phyloP scores from a whole-genome alignment of 345 rosid genomes.

The Camelina hispida region DNA sequence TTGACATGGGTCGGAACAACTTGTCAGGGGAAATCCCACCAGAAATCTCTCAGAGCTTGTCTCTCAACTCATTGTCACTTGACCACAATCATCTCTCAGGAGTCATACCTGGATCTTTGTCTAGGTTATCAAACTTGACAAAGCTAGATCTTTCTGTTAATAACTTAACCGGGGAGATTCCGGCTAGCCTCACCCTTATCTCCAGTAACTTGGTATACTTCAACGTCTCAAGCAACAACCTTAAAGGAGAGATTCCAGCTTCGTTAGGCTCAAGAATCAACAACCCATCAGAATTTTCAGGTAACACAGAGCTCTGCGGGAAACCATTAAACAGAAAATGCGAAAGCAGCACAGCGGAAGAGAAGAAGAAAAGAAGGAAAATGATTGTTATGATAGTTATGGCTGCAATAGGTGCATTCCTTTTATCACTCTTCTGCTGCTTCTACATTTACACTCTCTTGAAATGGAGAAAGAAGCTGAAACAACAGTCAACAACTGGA shows the following conservation, averaged over 20 bases:
- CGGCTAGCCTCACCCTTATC: conserved; percentile 56
- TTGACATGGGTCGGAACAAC: conserved; percentile 74
- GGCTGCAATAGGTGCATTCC: conserved; percentile 60
- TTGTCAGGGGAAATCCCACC: conserved; percentile 72
- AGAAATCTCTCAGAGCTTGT: conserved; percentile 57
- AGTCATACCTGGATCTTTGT: conserved; percentile 64
- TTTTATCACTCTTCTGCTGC: conserved; percentile 79
- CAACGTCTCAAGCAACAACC: conserved; percentile 76
- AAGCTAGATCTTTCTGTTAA: conserved; percentile 76
- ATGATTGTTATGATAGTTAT: conserved; percentile 63
- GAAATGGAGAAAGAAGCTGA: conserved; percentile 83
- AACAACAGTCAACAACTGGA: conserved; percentile 60
- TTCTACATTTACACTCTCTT: conserved; percentile 81
- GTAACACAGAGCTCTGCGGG: conserved; percentile 71
- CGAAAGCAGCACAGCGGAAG: conserved; percentile 36
- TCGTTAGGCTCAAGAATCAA: conserved; percentile 62
- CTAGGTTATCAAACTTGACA: conserved; percentile 61
- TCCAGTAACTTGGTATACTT: conserved; percentile 56
- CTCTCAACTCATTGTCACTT: conserved; percentile 57
- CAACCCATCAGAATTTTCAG: conserved; percentile 61
- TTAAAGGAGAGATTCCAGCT: conserved; percentile 74
- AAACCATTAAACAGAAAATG: conserved; percentile 66
- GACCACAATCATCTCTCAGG: conserved; percentile 74
- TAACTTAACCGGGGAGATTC: conserved; percentile 78
- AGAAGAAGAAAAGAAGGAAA: conserved; percentile 59